phyloP scores from a whole-genome alignment of 2,329 filamentous ascomycete species.

The Stylonectria norvegica region DNA sequence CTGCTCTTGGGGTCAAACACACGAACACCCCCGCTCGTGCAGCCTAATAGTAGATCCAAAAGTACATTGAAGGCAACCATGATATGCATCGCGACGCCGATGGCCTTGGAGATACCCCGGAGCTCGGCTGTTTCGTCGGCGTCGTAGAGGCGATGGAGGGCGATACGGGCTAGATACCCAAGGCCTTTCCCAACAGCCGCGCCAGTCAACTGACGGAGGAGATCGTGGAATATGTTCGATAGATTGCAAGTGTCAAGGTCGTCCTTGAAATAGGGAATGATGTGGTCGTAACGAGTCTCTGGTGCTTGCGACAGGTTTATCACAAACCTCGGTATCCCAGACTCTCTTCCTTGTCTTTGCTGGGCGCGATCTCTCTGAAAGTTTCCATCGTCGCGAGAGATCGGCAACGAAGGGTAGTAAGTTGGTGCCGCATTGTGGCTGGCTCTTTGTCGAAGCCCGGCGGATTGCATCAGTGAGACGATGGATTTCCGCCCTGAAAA shows the following conservation, averaged over 20 bases:
- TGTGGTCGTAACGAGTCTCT: constrained; percentile 25
- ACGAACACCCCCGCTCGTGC: constrained; percentile 49
- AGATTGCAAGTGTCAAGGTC: constrained; percentile 30
- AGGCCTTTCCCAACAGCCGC: constrained; percentile 24
- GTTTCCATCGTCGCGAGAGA: no score
- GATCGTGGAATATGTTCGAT: constrained; percentile 47
- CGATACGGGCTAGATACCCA: constrained; percentile 38
- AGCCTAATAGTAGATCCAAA: constrained; percentile 62
- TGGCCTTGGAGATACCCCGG: constrained; percentile 50
- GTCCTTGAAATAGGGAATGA: constrained; percentile 20
- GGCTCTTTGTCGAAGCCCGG: not conserved
- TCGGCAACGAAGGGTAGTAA: no score
- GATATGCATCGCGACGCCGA: constrained; percentile 54
- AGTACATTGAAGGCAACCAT: constrained; percentile 61
- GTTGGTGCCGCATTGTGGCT: no score
- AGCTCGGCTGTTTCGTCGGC: constrained; percentile 59
- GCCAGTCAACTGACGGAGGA: constrained; percentile 34
- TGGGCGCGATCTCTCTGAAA: no score
- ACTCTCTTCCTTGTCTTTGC: no score
- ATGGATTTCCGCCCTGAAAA: no score
- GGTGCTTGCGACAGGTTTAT: constrained; percentile 29
- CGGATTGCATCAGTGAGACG: no score
- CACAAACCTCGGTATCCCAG: constrained; percentile 23
- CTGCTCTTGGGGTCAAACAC: constrained; percentile 7
- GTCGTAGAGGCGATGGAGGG: constrained; percentile 49